Conservation (phyloP, 2,329 filamentous ascomycete species). For the Whalleya microplaca region DNA sequence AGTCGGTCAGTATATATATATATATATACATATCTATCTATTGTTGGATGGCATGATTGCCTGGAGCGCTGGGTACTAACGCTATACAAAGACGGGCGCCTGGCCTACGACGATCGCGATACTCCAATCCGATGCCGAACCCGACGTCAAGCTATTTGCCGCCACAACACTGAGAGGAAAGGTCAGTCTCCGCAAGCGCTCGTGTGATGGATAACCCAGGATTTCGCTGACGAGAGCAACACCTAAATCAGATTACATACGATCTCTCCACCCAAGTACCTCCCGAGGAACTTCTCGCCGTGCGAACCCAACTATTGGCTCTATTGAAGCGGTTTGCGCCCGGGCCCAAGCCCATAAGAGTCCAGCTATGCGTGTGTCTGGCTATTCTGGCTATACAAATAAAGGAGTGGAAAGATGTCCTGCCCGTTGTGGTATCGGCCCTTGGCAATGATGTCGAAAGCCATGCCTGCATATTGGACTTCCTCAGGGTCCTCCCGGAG, state of each 20-base stretch:
- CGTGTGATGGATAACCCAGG: not conserved
- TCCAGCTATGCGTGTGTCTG: slow-evolving; percentile 93
- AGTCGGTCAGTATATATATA: slow-evolving; percentile 80
- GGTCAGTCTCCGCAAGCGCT: slow-evolving; percentile 55
- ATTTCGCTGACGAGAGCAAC: slow-evolving; percentile 17
- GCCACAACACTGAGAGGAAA: slow-evolving; percentile 98
- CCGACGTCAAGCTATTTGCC: slow-evolving; percentile 90
- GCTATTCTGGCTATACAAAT: slow-evolving; percentile 96
- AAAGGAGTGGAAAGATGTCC: slow-evolving; percentile 91
- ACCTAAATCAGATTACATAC: slow-evolving; percentile 78
- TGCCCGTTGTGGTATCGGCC: slow-evolving; percentile 77
- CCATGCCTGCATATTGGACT: slow-evolving; percentile 89
- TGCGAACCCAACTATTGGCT: slow-evolving; percentile 82
- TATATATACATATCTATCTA: no score
- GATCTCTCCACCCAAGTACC: slow-evolving; percentile 87
- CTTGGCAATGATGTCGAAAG: slow-evolving; percentile 77
- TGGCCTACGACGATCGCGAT: slow-evolving; percentile 90
- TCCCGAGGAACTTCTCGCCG: slow-evolving; percentile 69
- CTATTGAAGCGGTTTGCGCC: slow-evolving; percentile 80
- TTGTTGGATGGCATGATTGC: not conserved
- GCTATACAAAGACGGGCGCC: slow-evolving; percentile 73
- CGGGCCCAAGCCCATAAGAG: slow-evolving; percentile 82
- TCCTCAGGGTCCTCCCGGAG: slow-evolving; percentile 94
- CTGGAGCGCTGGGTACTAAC: slow-evolving; percentile 25
- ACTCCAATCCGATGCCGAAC: slow-evolving; percentile 77